These are phyloP conservation scores for Cornus florida DNA, from an alignment of 148 eudicot genomes.

Conservation along the genomic window DNA sequence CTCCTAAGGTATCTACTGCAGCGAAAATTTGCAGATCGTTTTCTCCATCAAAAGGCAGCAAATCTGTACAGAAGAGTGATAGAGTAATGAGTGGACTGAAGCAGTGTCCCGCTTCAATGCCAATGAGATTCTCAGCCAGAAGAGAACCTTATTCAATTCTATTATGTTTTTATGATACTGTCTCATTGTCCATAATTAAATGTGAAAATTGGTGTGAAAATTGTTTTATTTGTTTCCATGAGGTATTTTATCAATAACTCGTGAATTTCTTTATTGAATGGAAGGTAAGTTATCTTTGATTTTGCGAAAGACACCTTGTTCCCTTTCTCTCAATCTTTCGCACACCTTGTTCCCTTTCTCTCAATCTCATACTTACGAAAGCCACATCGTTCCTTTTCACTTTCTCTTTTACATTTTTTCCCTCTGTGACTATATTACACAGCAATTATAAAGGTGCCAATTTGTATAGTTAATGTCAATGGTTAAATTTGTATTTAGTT, in stretches of 20 bases:
- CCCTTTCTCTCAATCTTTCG: too few relatives aligned
- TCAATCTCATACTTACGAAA: too few relatives aligned
- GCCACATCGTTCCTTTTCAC: too few relatives aligned
- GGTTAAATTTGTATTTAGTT: too few relatives aligned
- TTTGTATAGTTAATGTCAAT: too few relatives aligned
- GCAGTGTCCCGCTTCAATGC: slow-evolving; percentile 45
- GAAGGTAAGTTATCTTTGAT: too few relatives aligned
- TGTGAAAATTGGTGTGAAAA: too few relatives aligned
- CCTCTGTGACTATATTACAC: too few relatives aligned
- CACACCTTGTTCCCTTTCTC: too few relatives aligned
- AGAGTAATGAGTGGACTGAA: slow-evolving; percentile 50
- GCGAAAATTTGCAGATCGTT: slow-evolving; percentile 62
- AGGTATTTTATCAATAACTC: neutral
- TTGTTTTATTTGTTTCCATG: neutral
- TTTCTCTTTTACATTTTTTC: too few relatives aligned
- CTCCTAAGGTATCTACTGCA: slow-evolving; percentile 30
- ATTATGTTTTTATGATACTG: slow-evolving; percentile 19
- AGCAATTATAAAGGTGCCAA: too few relatives aligned
- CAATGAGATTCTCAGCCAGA: slow-evolving; percentile 42
- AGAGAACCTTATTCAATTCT: slow-evolving; percentile 12
- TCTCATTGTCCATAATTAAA: slow-evolving; percentile 26
- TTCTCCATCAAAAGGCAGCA: slow-evolving; percentile 80
- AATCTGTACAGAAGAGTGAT: slow-evolving; percentile 28
- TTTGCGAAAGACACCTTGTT: too few relatives aligned
- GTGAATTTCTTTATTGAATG: neutral